A percentile compares a stretch with the other conserved stretches of the same genome.
These are phyloP conservation scores for Rhizodiscina lignyota DNA, from an alignment of 495 filamentous ascomycete genomes.

Conservation along the genomic window DNA sequence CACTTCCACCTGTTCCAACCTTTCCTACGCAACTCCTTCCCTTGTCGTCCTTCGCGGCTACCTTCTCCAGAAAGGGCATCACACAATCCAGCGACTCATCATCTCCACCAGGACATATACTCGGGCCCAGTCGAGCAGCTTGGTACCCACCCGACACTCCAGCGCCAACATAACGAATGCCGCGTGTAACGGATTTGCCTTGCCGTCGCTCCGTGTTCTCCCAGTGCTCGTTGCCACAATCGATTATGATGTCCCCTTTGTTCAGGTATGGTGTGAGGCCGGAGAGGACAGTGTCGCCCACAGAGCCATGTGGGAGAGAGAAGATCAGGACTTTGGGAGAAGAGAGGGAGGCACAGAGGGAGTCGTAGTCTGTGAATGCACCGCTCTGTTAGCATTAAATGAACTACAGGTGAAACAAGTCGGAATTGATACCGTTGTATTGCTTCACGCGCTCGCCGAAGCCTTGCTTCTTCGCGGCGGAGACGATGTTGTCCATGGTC, in stretches of 20 bases:
- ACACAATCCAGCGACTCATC: conserved; percentile 37
- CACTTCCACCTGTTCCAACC: conserved; percentile 44
- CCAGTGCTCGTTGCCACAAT: conserved; percentile 57
- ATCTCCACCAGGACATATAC: conserved; percentile 48
- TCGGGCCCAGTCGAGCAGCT: conserved; percentile 45
- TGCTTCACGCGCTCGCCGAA: conserved; percentile 20
- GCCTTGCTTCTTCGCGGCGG: conserved; percentile 20
- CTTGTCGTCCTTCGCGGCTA: conserved; percentile 40
- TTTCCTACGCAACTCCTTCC: conserved; percentile 45
- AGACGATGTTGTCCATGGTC: conserved; percentile 28
- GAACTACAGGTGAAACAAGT: conserved; percentile 13
- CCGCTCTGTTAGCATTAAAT: conserved; percentile 22
- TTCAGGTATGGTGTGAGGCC: conserved; percentile 38
- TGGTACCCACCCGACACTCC: conserved; percentile 59
- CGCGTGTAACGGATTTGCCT: conserved; percentile 33
- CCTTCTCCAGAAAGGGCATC: conserved; percentile 43
- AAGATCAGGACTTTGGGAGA: conserved; percentile 40
- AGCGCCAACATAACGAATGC: conserved; percentile 47
- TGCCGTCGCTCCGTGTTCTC: conserved; percentile 47
- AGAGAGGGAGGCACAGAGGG: conserved; percentile 7
- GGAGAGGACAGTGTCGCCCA: conserved; percentile 47
- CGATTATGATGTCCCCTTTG: conserved; percentile 51
- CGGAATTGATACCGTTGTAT: conserved; percentile 10
- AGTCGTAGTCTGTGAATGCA: conserved; percentile 5
- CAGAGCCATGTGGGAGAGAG: conserved; percentile 48